Percentiles rank a stretch among this genome's conserved stretches.
Evolutionary conservation across 345 rosid species (phyloP).

Genomic region (Erodium maritimum): DNA sequence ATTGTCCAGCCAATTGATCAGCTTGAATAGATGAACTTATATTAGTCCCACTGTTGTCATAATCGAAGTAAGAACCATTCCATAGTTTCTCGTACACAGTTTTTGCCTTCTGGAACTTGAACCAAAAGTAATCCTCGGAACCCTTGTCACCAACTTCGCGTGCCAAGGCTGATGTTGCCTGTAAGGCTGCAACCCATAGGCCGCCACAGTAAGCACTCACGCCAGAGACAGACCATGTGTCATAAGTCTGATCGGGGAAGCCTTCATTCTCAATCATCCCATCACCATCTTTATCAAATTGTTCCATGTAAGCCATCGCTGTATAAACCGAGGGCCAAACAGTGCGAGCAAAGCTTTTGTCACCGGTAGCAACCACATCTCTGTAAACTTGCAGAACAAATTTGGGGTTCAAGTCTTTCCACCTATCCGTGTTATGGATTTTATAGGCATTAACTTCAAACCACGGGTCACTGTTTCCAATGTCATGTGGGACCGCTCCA

Average conservation of each 20-base stretch:
- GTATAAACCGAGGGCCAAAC: slow-evolving; percentile 91
- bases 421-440: slow-evolving; percentile 53
- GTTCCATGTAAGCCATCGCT: slow-evolving; percentile 91
- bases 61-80: too few species aligned
- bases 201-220: slow-evolving; percentile 88
- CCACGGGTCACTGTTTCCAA: slow-evolving; percentile 82
- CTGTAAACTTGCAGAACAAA: slow-evolving; percentile 89
- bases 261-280: slow-evolving; percentile 96
- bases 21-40: slow-evolving; percentile 81
- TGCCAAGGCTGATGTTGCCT: slow-evolving; percentile 92
- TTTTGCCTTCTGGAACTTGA: slow-evolving; percentile 75
- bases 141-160: slow-evolving; percentile 61
- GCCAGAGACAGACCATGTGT: slow-evolving; percentile 82
- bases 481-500: slow-evolving; percentile 94
- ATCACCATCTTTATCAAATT: slow-evolving; percentile 87
- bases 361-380: slow-evolving; percentile 81
- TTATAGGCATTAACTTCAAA: slow-evolving; percentile 72
- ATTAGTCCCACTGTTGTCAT: too few species aligned
- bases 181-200: slow-evolving; percentile 87
- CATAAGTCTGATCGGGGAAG: slow-evolving; percentile 95
- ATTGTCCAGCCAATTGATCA: slow-evolving; percentile 94
- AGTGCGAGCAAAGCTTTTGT: slow-evolving; percentile 59
- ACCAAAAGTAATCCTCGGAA: slow-evolving; percentile 61
- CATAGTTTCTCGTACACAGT: too few species aligned
- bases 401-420: slow-evolving; percentile 95